phyloP scores from a whole-genome alignment of 352 stramenopile species.

The Phytophthora colocasiae region DNA sequence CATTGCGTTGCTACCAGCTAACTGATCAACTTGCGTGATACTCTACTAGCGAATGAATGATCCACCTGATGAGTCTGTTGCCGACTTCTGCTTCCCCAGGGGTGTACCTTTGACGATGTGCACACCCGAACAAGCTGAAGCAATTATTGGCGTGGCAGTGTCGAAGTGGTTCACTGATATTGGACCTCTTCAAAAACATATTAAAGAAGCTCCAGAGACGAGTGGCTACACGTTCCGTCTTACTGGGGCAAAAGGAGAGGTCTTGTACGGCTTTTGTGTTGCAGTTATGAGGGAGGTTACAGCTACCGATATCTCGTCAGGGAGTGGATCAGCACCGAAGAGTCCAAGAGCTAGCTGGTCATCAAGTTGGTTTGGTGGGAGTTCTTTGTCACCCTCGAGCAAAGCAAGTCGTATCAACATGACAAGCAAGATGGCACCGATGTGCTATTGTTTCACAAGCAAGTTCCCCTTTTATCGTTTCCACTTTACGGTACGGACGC shows the following conservation, averaged over 20 bases:
- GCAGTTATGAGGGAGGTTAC: conserved; percentile 65
- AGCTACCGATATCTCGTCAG: conserved; percentile 5
- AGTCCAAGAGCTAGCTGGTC: conserved; percentile 28
- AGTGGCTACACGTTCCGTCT: conserved; percentile 85
- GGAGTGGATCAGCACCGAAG: conserved; percentile 9
- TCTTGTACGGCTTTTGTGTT: conserved; percentile 83
- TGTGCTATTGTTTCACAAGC: conserved; percentile 88
- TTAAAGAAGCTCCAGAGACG: conserved; percentile 65
- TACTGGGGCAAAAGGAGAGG: conserved; percentile 84
- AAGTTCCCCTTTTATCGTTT: conserved; percentile 91
- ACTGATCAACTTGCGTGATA: conserved; percentile 2
- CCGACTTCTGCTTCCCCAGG: conserved; percentile 84
- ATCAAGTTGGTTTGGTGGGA: conserved; percentile 21
- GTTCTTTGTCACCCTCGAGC: conserved; percentile 17
- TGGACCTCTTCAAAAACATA: conserved; percentile 65
- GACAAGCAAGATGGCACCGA: conserved; percentile 54
- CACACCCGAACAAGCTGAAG: conserved; percentile 56
- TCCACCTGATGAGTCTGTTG: conserved; percentile 57
- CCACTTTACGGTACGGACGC: conserved; percentile 68
- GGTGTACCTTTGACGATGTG: conserved; percentile 73
- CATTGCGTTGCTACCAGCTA: conserved; percentile 4
- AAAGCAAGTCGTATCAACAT: conserved; percentile 18
- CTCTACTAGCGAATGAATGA: conserved; percentile 38
- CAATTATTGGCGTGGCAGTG: conserved; percentile 58
- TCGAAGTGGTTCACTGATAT: conserved; percentile 79